Conservation (phyloP, 192 early-diverging fungal species). For the Mortierella claussenii region DNA sequence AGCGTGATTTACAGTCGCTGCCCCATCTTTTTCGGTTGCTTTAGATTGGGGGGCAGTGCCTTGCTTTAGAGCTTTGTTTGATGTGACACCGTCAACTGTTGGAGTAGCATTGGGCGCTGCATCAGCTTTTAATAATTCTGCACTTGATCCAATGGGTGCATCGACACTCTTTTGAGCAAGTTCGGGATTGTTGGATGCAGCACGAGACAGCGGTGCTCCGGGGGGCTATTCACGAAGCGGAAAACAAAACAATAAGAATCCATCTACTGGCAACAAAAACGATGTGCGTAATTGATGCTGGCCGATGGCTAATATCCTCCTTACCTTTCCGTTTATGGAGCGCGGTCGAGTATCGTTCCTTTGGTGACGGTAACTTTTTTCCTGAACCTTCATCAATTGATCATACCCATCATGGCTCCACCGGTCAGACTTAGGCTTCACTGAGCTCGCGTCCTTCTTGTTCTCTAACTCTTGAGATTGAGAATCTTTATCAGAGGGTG, state of each 20-base stretch:
- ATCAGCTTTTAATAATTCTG: constrained; percentile 4
- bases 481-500: neutral
- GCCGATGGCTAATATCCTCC: no score
- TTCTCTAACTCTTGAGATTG: constrained; percentile 19
- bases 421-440: constrained; percentile 33
- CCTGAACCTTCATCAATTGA: constrained; percentile 60
- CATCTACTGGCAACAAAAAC: no score
- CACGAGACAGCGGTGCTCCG: constrained; percentile 16
- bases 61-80: neutral
- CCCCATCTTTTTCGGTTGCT: neutral
- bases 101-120: neutral
- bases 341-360: constrained; percentile 37
- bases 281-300: no score
- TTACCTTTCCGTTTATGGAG: constrained; percentile 46
- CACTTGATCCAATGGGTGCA: neutral
- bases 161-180: neutral
- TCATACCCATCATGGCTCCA: constrained; percentile 66
- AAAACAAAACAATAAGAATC: no score
- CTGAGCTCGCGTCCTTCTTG: neutral
- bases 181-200: constrained; percentile 13
- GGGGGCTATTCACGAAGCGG: neutral
- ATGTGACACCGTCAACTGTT: neutral
- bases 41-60: neutral
- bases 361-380: constrained; percentile 44
- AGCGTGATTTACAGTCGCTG: neutral